Evolutionary conservation across 345 rosid species (phyloP).

Genomic region (Salix udensis): DNA sequence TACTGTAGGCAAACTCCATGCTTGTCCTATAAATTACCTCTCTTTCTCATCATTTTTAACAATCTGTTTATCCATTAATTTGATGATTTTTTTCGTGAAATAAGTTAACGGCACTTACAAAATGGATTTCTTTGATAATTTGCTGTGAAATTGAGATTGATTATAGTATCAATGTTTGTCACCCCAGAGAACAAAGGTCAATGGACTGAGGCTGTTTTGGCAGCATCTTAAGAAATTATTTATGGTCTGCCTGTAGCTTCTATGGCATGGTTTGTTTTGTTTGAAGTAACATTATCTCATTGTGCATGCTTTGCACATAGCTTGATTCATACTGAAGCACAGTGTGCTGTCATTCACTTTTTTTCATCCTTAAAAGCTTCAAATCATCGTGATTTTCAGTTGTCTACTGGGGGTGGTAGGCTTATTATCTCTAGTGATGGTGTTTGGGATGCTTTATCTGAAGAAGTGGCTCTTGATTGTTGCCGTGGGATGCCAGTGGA

Average conservation of each 20-base stretch:
- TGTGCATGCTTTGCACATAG: not conserved
- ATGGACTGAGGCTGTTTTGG: not conserved
- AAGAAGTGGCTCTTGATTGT: slow-evolving; percentile 80
- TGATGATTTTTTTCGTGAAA: not conserved
- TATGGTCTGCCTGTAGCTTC: slow-evolving; percentile 6
- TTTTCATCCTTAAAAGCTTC: not conserved
- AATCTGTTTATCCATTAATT: not conserved
- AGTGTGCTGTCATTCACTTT: not conserved
- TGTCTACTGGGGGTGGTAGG: slow-evolving; percentile 89
- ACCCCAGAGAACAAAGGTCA: not conserved
- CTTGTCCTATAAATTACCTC: not conserved
- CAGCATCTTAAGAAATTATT: not conserved
- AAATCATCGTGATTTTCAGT: slow-evolving; percentile 44
- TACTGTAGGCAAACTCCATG: slow-evolving; percentile 4
- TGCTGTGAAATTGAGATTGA: not conserved
- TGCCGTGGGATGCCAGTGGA: slow-evolving; percentile 89
- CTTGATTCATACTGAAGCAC: not conserved
- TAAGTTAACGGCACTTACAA: not conserved
- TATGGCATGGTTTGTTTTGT: not conserved
- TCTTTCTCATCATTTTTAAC: not conserved
- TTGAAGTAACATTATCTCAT: not conserved
- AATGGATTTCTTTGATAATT: not conserved
- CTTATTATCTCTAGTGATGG: slow-evolving; percentile 93
- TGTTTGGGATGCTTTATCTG: slow-evolving; percentile 93
- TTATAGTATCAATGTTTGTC: not conserved